phyloP scores from a whole-genome alignment of 73 alveolate genomes.

The Paramecium caudatum region DNA sequence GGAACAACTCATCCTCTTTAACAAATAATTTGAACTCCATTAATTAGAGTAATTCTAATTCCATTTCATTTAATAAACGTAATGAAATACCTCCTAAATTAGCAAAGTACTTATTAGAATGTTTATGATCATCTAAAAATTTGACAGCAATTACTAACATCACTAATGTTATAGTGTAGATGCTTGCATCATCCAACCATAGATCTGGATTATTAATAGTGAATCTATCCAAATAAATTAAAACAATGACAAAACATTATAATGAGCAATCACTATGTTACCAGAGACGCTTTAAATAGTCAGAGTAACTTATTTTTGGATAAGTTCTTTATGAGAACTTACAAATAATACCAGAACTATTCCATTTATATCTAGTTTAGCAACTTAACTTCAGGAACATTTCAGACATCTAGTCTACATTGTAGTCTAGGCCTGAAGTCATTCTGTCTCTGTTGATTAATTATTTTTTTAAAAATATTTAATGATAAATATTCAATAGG shows the following conservation, averaged over 20 bases:
- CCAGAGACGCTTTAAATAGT: slow-evolving; percentile 32
- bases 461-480: slow-evolving; percentile 24
- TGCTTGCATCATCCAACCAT: slow-evolving; percentile 36
- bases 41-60: slow-evolving; percentile 31
- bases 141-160: slow-evolving; percentile 6
- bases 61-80: slow-evolving; percentile 41
- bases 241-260: slow-evolving; percentile 8
- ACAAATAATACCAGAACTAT: slow-evolving; percentile 23
- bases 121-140: slow-evolving; percentile 11
- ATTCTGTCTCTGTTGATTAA: slow-evolving; percentile 44
- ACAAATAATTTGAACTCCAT: slow-evolving; percentile 1
- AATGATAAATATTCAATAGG: background rate
- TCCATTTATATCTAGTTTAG: slow-evolving; percentile 13
- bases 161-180: slow-evolving; percentile 43
- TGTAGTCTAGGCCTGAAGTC: slow-evolving; percentile 68
- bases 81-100: slow-evolving; percentile 34
- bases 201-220: background rate
- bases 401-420: slow-evolving; percentile 67
- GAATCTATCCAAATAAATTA: slow-evolving; percentile 31
- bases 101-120: slow-evolving; percentile 12
- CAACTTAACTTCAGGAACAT: slow-evolving; percentile 35
- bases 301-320: slow-evolving; percentile 46
- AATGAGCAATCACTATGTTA: slow-evolving; percentile 24
- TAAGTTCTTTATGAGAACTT: slow-evolving; percentile 26
- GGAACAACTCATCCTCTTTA: background rate